Evolutionary conservation across 306 rosid genomes (phyloP), one percentile per base, ranked within the genome.

Genomic region (Dryas drummondii): DNA sequence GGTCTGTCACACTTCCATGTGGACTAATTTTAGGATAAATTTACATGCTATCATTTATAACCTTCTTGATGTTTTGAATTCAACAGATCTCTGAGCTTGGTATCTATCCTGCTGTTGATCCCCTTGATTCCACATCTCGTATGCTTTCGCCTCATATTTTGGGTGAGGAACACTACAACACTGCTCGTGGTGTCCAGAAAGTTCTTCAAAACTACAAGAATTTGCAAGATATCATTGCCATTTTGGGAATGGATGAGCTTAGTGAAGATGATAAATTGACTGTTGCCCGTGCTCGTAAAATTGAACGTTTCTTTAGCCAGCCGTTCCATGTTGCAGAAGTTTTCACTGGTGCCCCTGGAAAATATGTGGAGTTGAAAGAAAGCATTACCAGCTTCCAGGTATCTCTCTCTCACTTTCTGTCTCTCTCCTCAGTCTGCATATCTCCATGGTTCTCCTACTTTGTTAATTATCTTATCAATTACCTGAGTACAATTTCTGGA

Each of bases 261-360:
- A 94, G 99, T 87, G 99, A 94, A 84, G 97, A 94, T 51, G 99
- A 94, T 83, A 94, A 94, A 72, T 76, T 94, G 82, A 94, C 99
- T 16, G 99, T 94, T 50, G 97, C 97, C 6, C 99, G 99, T 78
- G 99, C 99, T 49, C 97, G 99, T 66, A 94, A 94, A 71, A 94
- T 94, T 76, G 65, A 45, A 70, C 70, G 84, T 74, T 94, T 94
- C 91, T 74, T 94, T 77, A 94, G 99, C 69, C 99, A 94, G 88
- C 99, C 99, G 59, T 94, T 94, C 99, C 99, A 94, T 70, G 99
- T 94, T n/a, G 99, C 99, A 22, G 99, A 94, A 82, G 99, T 94
- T 22, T 94, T 94, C 89, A 94, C 99, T 15, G 99, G 99, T 77
- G 99, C 99, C 58, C 96, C 99, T 15, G 99, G 99, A 51, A 94